Evolutionary conservation across 345 rosid genomes (phyloP).

Genomic region (Kernera saxatilis): DNA sequence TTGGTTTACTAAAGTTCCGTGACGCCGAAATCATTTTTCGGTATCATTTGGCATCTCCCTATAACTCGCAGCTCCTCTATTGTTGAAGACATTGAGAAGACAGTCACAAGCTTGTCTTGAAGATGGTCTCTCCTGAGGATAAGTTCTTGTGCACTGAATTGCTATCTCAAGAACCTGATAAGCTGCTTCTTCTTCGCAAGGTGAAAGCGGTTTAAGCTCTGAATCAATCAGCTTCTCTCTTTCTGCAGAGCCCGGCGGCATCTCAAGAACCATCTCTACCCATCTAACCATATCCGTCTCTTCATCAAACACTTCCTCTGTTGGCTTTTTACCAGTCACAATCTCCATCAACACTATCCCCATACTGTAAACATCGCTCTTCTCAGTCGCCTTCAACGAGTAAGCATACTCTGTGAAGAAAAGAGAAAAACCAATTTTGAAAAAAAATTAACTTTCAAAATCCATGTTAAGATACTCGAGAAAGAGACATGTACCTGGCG

Average conservation of each 20-base stretch:
- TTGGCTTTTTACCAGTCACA: constrained; percentile 81
- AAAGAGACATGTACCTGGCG: constrained; percentile 59
- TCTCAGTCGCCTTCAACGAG: constrained; percentile 74
- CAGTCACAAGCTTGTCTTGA: constrained; percentile 63
- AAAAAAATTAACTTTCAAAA: not conserved
- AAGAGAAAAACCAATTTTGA: not conserved
- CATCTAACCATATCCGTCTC: constrained; percentile 89
- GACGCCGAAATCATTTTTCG: constrained; percentile 3
- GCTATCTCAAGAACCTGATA: constrained; percentile 77
- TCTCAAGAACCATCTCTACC: constrained; percentile 57
- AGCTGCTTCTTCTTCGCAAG: constrained; percentile 51
- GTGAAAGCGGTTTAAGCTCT: constrained; percentile 43
- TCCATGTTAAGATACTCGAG: not conserved
- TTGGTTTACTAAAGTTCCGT: no score
- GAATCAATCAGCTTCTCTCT: constrained; percentile 66
- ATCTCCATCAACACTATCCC: constrained; percentile 94
- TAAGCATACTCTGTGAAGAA: constrained; percentile 68
- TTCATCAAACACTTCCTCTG: constrained; percentile 47
- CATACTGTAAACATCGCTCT: constrained; percentile 84
- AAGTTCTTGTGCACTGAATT: constrained; percentile 60
- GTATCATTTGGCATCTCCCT: constrained; percentile 32
- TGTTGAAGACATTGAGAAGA: constrained; percentile 51
- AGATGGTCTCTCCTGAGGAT: constrained; percentile 72
- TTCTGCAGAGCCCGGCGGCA: constrained; percentile 24
- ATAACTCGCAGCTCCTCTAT: constrained; percentile 36